Evolutionary conservation across 2,329 filamentous ascomycete genomes (phyloP), one percentile per base, ranked within the genome.

Genomic region (Exophiala viscosa): DNA sequence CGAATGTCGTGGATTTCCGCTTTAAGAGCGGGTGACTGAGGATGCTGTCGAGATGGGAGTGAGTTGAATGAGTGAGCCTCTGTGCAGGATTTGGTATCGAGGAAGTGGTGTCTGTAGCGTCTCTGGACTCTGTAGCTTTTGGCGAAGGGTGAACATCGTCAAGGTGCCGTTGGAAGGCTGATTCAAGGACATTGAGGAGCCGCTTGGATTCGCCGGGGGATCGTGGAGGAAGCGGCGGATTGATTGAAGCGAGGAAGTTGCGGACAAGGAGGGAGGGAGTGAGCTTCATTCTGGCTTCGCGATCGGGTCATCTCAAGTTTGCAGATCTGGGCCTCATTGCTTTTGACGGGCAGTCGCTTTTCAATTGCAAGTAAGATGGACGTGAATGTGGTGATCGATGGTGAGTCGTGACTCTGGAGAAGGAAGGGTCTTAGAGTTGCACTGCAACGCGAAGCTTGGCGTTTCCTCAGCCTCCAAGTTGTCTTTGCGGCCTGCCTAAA

Each of bases 161-260:
- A 38, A 87, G 76, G 53, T 85, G 81, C 45, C 76, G 73, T 59
- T 81, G 76, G 66, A 87, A 87, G 10, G 82, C 85, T 36, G 74
- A 76, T 17, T 81, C 85, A 58, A 87, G 75, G 15, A 82, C 73
- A 48, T 72, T 76, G 36, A 86, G 75, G 6, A 87, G 72, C 60
- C 81, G 77, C 56, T 80, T 73, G 13, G 79, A 82, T 62, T 86
- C 80, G 52, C 75, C 75, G 3, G 76, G 72, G 20, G 75, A 80
- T 13, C 84, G 71, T 3, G 60, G 60, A 18, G 82, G 70, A 28
- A 72, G 67, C 43, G 73, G 74, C 38, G 70, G 71, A 59, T 78
- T 75, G 36, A 86, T 73, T 64, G 78, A 82, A 20, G 75, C 73
- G 9, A 74, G 69, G 65, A 82, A 73, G 17, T 75, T 69, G 50